Base-by-base conservation (phyloP, 768 basidiomycete genomes). In the Suillus bovinus region DNA sequence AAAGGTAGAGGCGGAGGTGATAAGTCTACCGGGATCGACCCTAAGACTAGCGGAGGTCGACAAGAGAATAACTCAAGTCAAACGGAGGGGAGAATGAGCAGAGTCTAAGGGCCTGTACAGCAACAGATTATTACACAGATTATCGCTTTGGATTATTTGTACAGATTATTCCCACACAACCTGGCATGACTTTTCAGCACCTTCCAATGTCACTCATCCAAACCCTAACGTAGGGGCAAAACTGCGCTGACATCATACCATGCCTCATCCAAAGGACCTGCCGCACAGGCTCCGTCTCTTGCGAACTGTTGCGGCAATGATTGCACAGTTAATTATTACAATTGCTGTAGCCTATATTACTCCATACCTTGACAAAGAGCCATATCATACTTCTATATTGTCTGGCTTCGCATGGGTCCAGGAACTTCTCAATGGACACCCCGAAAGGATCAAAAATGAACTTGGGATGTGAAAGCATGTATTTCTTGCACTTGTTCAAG, bases 391-490 rank as follows among this genome's bases (percentile, higher is more conserved):
- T 5, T 70, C 70, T 6, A 57, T 60, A 7, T 68, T 70, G 14
- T 67, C 66, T 22, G 70, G 71, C 9, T 60, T 67, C 9, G 22
- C 24, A 20, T 72, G 69, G 70, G 52, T 72, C 2, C 46, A 56
- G 10, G 69, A 72, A 54, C 66, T 74, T 7, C 55, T 70, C 3
- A 27, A 39, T 41, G 69, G 71, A 2, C 68, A 73, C 59, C 63
- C 61, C 1, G 34, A 20, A 5, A 62, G 68, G 16, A 64, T 67
- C 22, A 61, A 42, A 27, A 46, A 41, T 22, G 68, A 70, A 29
- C 63, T 77, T 49, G 74, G 75, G 7, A 73, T 78, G 67, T 46
- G 63, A 5, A 55, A 61, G n/a, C 46, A 66, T 61, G 72, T 77
- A 9, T 79, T 78, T 60, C 29, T 54, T 1, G 60, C 65, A 33